Percentiles rank a stretch among this genome's conserved stretches.
Conservation (phyloP, 495 filamentous ascomycete genomes). For the Neurospora sp. region DNA sequence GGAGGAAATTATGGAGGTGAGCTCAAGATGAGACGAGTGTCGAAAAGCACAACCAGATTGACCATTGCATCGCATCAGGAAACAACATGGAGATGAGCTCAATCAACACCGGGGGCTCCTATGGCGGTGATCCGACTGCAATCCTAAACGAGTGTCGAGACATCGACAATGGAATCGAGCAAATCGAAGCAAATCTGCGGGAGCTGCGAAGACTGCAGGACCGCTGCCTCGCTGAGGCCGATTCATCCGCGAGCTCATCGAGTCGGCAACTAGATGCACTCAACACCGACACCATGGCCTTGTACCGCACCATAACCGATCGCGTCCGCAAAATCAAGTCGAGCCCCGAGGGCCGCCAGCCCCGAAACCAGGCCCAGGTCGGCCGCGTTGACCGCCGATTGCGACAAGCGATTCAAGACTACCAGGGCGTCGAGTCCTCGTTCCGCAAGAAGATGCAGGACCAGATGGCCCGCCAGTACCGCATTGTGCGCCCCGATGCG, state of each 20-base stretch:
- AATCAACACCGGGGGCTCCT: constrained; percentile 27
- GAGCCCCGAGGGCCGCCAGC: constrained; percentile 59
- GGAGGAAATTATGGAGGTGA: constrained; percentile 35
- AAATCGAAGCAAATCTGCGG: constrained; percentile 55
- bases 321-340: constrained; percentile 71
- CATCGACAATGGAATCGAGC: constrained; percentile 66
- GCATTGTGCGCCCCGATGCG: constrained; percentile 79
- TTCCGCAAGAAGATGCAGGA: constrained; percentile 70
- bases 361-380: constrained; percentile 66
- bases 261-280: constrained; percentile 48
- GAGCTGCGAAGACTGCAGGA: constrained; percentile 49
- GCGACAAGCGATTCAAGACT: constrained; percentile 66
- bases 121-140: constrained; percentile 50
- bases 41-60: background rate
- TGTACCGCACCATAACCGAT: constrained; percentile 63
- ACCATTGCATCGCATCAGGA: constrained; percentile 14
- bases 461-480: constrained; percentile 79
- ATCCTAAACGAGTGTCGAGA: constrained; percentile 75
- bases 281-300: constrained; percentile 63
- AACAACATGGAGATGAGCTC: constrained; percentile 55
- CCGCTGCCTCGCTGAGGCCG: constrained; percentile 48
- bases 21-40: constrained; percentile 13
- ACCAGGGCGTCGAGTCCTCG: constrained; percentile 63
- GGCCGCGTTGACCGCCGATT: constrained; percentile 68
- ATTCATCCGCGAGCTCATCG: constrained; percentile 37